Base-by-base conservation (phyloP, 1,284 basidiomycete genomes). In the Retiboletus flavoniger region DNA sequence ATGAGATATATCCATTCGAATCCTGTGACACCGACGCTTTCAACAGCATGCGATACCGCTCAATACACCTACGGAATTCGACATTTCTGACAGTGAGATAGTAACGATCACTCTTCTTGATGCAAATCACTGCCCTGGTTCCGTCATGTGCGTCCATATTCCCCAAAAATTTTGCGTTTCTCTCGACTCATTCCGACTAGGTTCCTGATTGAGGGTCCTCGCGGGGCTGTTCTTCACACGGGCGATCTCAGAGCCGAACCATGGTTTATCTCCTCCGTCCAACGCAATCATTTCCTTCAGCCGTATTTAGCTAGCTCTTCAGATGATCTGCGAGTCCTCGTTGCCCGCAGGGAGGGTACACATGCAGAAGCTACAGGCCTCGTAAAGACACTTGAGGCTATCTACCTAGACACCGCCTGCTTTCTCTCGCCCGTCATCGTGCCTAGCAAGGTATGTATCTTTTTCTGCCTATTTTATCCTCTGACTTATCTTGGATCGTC, bases 81-180 rank as follows among this genome's bases (percentile, higher is more conserved):
- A 85, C 17, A 72, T 95, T 19, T 78, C 74, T 8, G 76, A 81
- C 6, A 75, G 75, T 9, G 81, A 87, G 53, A 71, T 67, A 0
- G 82, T 94, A 3, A 85, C 76, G 0, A 79, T 97, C 54, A 96
- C 93, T 0, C 77, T 92, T 3, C 73, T 98, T 14, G 90, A 95
- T 61, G 94, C 95, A 2, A 98, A 98, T 66, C 95, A 98, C 67
- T 97, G 94, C 69, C 93, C 93, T 10, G 95, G 95, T 0, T 87
- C 92, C 0, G 84, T 92, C 29, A 97, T 98, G 95, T 95, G 63
- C 44, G 84, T 55, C 14, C 17, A 5, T 16, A 6, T n/a, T 4
- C n/a, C n/a, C 8, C 13, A 6, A 11, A 11, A 1, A 19, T 28
- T 28, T 5, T n/a, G 0, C 8, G 4, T 36, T 44, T n/a, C 0